These are phyloP conservation scores for Musa schizocarpa DNA, from an alignment of 176 grass and related monocot species.

Conservation along the genomic window DNA sequence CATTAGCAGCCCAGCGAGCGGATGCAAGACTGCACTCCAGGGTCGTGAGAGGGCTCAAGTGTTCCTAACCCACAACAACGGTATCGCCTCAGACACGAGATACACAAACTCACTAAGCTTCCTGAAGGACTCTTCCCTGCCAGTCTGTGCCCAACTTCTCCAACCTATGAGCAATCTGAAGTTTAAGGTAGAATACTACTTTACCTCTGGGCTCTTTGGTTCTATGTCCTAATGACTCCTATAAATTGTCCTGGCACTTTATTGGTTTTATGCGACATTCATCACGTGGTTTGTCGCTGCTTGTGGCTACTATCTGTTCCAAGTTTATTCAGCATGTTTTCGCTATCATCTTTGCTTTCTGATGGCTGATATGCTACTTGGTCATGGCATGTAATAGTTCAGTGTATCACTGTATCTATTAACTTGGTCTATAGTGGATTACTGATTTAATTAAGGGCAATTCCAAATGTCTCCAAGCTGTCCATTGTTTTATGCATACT, in stretches of 20 bases:
- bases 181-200: slow-evolving; percentile 6
- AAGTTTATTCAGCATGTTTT: no score
- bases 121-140: slow-evolving; percentile 43
- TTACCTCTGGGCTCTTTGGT: slow-evolving; percentile 30
- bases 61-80: slow-evolving; percentile 83
- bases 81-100: slow-evolving; percentile 49
- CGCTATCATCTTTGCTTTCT: no score
- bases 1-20: slow-evolving; percentile 57
- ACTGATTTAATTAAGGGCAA: no score
- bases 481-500: slow-evolving; percentile 52
- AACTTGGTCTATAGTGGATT: not conserved
- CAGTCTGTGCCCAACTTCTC: slow-evolving; percentile 39
- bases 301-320: no score
- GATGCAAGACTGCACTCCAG: slow-evolving; percentile 37
- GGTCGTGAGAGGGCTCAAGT: slow-evolving; percentile 68
- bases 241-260: no score
- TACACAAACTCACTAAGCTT: slow-evolving; percentile 68
- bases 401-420: not conserved
- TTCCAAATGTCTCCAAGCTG: slow-evolving; percentile 7
- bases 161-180: slow-evolving; percentile 61
- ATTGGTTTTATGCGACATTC: no score
- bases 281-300: slow-evolving; percentile 29
- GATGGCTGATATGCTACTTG: not conserved
- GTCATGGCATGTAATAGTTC: no score
- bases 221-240: no score